phyloP scores from a whole-genome alignment of 129 eudicot genomes.

The Sambucus nigra region DNA sequence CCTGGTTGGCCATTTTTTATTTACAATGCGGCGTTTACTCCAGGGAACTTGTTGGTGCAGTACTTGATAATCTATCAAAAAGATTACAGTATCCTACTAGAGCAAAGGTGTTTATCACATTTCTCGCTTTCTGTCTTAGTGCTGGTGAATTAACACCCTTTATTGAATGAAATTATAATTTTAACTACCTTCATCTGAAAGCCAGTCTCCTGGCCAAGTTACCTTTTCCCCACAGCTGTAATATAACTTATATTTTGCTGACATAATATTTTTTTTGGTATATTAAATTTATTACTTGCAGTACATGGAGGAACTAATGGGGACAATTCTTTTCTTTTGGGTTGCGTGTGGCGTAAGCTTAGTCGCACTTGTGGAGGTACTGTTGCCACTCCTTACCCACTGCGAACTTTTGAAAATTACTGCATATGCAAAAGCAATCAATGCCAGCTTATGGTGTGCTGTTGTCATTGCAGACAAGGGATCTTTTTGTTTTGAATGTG shows the following conservation, averaged over 20 bases:
- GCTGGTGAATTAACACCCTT: neutral
- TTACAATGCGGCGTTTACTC: conserved; percentile 14
- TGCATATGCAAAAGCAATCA: neutral
- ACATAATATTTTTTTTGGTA: neutral
- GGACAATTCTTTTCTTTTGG: conserved; percentile 73
- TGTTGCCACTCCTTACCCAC: conserved; percentile 3
- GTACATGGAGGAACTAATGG: conserved; percentile 94
- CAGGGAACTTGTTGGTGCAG: conserved; percentile 78
- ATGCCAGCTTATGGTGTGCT: neutral
- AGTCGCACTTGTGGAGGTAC: conserved; percentile 82
- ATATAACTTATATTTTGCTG: neutral
- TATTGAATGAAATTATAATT: neutral
- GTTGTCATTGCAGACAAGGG: conserved; percentile 55
- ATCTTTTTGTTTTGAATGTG: conserved; percentile 66
- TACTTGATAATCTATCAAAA: conserved; percentile 65
- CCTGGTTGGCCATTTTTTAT: conserved; percentile 2
- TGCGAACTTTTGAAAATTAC: neutral
- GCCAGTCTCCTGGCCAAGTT: conserved; percentile 1
- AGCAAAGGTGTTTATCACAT: conserved; percentile 57
- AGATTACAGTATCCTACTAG: conserved; percentile 53
- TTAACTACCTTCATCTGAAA: neutral
- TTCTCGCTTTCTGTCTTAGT: neutral
- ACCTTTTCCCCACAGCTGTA: neutral
- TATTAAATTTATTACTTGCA: too few relatives aligned
- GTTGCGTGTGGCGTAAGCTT: conserved; percentile 86